Evolutionary conservation across 441 rosid genomes (phyloP), one percentile per base, ranked within the genome.

Genomic region (Gossypium gossypioides): DNA sequence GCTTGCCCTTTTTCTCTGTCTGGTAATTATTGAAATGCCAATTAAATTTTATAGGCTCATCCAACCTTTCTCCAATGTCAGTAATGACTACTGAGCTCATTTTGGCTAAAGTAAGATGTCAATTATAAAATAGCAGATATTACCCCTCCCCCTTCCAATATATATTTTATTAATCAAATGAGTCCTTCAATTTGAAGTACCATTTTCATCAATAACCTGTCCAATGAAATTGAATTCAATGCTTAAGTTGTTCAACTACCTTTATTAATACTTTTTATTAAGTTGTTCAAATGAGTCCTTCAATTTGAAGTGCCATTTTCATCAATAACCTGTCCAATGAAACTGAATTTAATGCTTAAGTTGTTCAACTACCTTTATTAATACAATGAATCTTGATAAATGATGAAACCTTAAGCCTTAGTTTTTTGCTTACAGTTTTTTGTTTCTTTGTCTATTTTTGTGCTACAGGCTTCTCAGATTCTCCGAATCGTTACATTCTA

Each of bases 401-500:
- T 48, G 44, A 18, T 63, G 16, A 46, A 46, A 44, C 56, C 6
- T 65, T 46, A 22, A 67, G 42, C 24, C 6, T 25, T 3, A 56
- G 4, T 57, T 1, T 69, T 50, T 62, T 12, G 16, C 42, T 72
- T 70, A 51, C 21, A 2, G n/a, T 22, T 48, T 18, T 48, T 22
- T 68, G 6, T 68, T 27, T 61, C 12, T 48, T 37, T 55, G 3
- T 55, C 56, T 51, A 72, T 67, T 71, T 55, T 29, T 58, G 64
- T 61, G 48, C 58, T 74, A 77, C 85, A 96, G 98, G 91, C 88
- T 76, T 93, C 86, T 72, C 99, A 96, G 76, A 12, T 75, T 76
- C 97, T 96, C 74, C 93, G 99, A 37, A 80, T 96, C 65, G 73
- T 96, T 58, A 88, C 99, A 44, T 96, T 96, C 83, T 96, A 93